These are phyloP conservation scores for Diaporthe ilicicola DNA, from an alignment of 2,329 filamentous ascomycete species.

Conservation along the genomic window DNA sequence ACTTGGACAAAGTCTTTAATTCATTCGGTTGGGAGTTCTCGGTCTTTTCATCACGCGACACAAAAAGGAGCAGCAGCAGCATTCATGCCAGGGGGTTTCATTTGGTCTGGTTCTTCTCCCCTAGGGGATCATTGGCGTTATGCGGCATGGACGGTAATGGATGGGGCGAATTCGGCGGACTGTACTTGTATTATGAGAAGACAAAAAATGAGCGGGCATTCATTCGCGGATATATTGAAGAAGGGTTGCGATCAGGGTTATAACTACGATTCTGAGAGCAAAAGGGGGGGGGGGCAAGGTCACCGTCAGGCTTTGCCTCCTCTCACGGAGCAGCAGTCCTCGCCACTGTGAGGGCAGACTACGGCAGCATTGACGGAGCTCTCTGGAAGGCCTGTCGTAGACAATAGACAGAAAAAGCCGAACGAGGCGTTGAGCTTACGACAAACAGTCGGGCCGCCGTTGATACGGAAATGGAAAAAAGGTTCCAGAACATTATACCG, in stretches of 20 bases:
- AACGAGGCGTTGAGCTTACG: not conserved
- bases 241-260: conserved; percentile 22
- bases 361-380: not conserved
- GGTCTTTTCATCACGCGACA: conserved; percentile 9
- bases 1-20: conserved; percentile 6
- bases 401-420: conserved; percentile 15
- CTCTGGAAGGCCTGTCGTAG: conserved; percentile 12
- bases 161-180: conserved; percentile 19
- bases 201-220: conserved; percentile 6
- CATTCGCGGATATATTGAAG: conserved; percentile 22
- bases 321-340: conserved; percentile 6
- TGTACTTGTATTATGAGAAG: conserved; percentile 19
- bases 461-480: conserved; percentile 11
- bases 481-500: conserved; percentile 18
- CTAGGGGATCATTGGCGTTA: conserved; percentile 36
- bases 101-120: conserved; percentile 29
- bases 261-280: not conserved
- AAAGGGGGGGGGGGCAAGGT: not conserved
- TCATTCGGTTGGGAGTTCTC: conserved; percentile 17
- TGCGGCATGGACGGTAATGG: conserved; percentile 27
- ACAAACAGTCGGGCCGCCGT: conserved; percentile 8
- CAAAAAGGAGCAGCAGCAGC: not conserved
- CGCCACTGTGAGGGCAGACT: not conserved
- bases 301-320: not conserved
- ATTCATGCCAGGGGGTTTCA: conserved; percentile 7